phyloP scores from a whole-genome alignment of 2,329 filamentous ascomycete genomes.

The Cytospora chrysosperma region DNA sequence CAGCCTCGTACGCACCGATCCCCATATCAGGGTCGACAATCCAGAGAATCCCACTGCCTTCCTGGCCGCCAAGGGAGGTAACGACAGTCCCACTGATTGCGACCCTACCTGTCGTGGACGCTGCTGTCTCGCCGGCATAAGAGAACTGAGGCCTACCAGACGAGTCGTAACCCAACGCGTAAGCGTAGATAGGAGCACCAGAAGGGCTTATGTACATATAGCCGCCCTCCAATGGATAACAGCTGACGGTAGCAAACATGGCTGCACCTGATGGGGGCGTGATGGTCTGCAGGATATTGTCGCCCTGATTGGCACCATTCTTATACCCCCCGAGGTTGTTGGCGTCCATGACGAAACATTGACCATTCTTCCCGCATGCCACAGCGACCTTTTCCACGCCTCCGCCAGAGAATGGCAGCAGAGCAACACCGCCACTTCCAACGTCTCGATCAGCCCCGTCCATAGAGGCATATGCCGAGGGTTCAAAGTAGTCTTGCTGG shows the following conservation, averaged over 20 bases:
- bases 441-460: slow-evolving; percentile 52
- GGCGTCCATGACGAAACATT: slow-evolving; percentile 39
- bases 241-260: slow-evolving; percentile 47
- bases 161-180: slow-evolving; percentile 35
- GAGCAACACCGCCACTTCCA: slow-evolving; percentile 41
- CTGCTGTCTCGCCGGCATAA: slow-evolving; percentile 30
- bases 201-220: slow-evolving; percentile 47
- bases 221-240: slow-evolving; percentile 48
- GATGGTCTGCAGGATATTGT: slow-evolving; percentile 46
- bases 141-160: slow-evolving; percentile 37
- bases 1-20: slow-evolving; percentile 39
- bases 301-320: slow-evolving; percentile 36
- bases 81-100: slow-evolving; percentile 37
- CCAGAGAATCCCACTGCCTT: slow-evolving; percentile 42
- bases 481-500: slow-evolving; percentile 52
- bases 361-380: slow-evolving; percentile 51
- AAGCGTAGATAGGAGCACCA: slow-evolving; percentile 31
- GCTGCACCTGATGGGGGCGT: slow-evolving; percentile 40
- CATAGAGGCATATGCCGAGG: slow-evolving; percentile 49
- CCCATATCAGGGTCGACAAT: slow-evolving; percentile 40
- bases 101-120: slow-evolving; percentile 31
- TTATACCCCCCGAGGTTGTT: slow-evolving; percentile 32
- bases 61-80: slow-evolving; percentile 37
- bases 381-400: slow-evolving; percentile 40
- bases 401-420: slow-evolving; percentile 26